Conservation (phyloP, 2,329 filamentous ascomycete genomes). For the Aspergillus bombycis region DNA sequence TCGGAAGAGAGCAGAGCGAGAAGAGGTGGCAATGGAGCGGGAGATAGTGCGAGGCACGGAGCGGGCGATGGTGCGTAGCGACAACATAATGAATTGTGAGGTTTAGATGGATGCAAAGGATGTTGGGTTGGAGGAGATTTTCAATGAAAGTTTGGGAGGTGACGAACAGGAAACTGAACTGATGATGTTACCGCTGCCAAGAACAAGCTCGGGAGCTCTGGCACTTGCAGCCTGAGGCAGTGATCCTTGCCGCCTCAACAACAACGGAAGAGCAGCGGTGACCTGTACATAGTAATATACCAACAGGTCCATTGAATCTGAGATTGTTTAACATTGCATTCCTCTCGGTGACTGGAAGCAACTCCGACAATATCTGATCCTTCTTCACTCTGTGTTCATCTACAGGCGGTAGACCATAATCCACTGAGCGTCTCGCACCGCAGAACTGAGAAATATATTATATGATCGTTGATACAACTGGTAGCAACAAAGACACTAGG, state of each 20-base stretch:
- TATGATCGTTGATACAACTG: no score
- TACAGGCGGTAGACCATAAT: background rate
- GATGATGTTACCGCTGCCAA: constrained; percentile 17
- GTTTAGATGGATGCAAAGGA: constrained; percentile 3
- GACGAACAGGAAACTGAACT: constrained; percentile 23
- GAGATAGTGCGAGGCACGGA: constrained; percentile 67
- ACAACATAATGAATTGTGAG: constrained; percentile 61
- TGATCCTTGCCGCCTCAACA: background rate
- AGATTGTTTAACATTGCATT: no score
- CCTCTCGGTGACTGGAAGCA: no score
- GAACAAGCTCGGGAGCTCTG: constrained; percentile 1
- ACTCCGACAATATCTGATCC: background rate
- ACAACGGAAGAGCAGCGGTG: no score
- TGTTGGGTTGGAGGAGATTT: constrained; percentile 4
- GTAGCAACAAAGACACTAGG: no score
- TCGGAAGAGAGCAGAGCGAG: constrained; percentile 50
- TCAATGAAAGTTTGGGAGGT: constrained; percentile 14
- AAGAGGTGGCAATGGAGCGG: constrained; percentile 57
- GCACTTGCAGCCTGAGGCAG: background rate
- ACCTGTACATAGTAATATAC: no score
- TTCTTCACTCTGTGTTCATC: background rate
- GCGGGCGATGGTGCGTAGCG: constrained; percentile 67
- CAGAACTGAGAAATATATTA: background rate
- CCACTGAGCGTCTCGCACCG: background rate
- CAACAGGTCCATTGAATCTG: no score